Percentiles rank a stretch among this genome's conserved stretches.
Conservation (phyloP, 1,139 yeast species). For the Pichia sp. region DNA sequence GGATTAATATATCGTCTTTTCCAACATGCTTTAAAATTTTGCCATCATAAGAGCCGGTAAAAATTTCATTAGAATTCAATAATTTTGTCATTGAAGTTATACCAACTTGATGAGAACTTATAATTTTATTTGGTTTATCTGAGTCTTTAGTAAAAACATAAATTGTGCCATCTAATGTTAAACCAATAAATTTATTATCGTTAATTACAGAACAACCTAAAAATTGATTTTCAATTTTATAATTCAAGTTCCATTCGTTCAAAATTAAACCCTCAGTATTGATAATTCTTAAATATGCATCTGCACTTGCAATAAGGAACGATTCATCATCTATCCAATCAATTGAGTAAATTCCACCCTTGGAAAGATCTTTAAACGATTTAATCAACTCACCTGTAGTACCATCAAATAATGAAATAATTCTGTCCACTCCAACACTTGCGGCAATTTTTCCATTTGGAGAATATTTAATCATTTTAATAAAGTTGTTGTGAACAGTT, state of each 20-base stretch:
- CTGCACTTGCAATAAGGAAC: conserved; percentile 83
- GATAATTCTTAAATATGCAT: conserved; percentile 59
- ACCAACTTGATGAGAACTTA: conserved; percentile 78
- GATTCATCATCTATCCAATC: conserved; percentile 62
- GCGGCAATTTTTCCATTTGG: conserved; percentile 69
- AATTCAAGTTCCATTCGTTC: conserved; percentile 41
- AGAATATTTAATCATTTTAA: conserved; percentile 75
- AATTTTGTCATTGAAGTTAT: conserved; percentile 52
- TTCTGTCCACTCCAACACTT: conserved; percentile 85
- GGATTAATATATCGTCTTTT: conserved; percentile 32
- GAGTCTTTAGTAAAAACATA: conserved; percentile 45
- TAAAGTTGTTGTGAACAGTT: conserved; percentile 69
- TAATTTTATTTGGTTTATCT: conserved; percentile 37
- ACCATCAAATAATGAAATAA: conserved; percentile 76
- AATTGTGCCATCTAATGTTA: conserved; percentile 68
- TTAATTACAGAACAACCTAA: conserved; percentile 75
- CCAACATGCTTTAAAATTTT: conserved; percentile 53
- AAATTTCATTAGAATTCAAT: conserved; percentile 23
- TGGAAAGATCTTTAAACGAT: conserved; percentile 51
- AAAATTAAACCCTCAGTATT: conserved; percentile 37
- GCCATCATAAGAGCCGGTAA: conserved; percentile 86
- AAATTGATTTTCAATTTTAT: conserved; percentile 56
- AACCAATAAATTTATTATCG: conserved; percentile 52
- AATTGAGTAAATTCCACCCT: conserved; percentile 75
- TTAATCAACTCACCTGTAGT: conserved; percentile 69